Evolutionary conservation across 306 rosid species (phyloP), one percentile per base, ranked within the genome.

Genomic region (Cercis canadensis): DNA sequence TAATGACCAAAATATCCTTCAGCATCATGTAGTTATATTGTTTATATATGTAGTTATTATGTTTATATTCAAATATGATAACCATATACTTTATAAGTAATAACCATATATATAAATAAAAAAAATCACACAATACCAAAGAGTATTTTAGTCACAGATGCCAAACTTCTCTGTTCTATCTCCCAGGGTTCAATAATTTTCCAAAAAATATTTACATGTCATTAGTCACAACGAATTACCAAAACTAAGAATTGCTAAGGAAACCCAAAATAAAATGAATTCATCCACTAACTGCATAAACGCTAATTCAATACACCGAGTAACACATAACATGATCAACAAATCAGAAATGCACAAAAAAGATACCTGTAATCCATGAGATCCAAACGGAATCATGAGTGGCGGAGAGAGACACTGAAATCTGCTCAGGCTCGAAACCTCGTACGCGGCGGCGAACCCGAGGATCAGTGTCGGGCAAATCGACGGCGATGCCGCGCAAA

Each of bases 361-460:
- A 45, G 3, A 46, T 41, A 87, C 97, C 97, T 55, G 97, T 87
- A 68, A 92, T 24, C 96, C 97, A 92, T 11, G 96, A 85, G 45
- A 89, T 64, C 97, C 97, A 92, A 57, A 92, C 84, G 19, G 96
- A 89, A 62, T 87, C 86, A 49, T 85, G 69, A 11, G 70, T 2
- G 15, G 84, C 65, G 5, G 97, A 92, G 47, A 92, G 90, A 17
- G 97, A 80, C 24, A 89, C 69, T 0, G 96, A 87, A 79, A 92
- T 87, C 87, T 92, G 97, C 77, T 92, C 96, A 2, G 97, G 97
- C 65, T 82, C 67, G 49, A 85, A 89, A 2, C 88, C 96, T 2
- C 7, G 37, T 40, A 62, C 93, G 0, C 16, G 65, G 69, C 93
- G 96, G 47, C 65, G 81, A 54, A 92, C 87, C 11, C 93, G 75